phyloP scores from a whole-genome alignment of 495 filamentous ascomycete genomes.

The Acidiella bohemica region DNA sequence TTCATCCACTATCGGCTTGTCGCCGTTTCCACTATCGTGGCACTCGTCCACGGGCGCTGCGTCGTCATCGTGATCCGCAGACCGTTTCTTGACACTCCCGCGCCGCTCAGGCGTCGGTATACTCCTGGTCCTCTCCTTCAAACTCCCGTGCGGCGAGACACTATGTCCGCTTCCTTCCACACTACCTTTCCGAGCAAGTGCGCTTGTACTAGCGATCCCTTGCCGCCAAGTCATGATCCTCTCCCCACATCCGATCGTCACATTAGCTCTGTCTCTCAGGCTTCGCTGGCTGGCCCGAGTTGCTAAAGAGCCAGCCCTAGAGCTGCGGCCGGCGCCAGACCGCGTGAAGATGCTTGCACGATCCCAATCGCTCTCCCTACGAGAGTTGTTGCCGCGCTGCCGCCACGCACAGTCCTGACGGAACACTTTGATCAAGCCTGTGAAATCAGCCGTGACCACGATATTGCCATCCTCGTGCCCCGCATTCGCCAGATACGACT shows the following conservation, averaged over 20 bases:
- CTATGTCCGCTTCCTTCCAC: no score
- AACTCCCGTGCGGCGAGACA: no score
- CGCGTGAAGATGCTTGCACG: conserved; percentile 65
- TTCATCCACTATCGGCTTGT: background rate
- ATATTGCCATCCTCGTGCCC: conserved; percentile 78
- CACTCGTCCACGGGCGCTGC: background rate
- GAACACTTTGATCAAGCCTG: conserved; percentile 82
- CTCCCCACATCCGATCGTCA: conserved; percentile 51
- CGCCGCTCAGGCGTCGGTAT: no score
- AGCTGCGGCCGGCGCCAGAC: no score
- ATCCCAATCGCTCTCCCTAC: conserved; percentile 46
- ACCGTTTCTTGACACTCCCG: conserved; percentile 44
- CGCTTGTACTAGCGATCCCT: conserved; percentile 47
- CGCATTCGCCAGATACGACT: conserved; percentile 54
- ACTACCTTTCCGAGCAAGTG: conserved; percentile 34
- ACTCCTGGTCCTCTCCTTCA: conserved; percentile 11
- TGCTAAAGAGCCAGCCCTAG: conserved; percentile 50
- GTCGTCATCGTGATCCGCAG: conserved; percentile 10
- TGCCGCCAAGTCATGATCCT: conserved; percentile 89
- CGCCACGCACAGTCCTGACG: conserved; percentile 82
- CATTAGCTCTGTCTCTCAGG: conserved; percentile 35
- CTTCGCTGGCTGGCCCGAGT: conserved; percentile 45
- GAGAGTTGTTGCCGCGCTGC: no score
- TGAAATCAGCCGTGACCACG: conserved; percentile 79
- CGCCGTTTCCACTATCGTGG: background rate